Evolutionary conservation across 768 basidiomycete species (phyloP).

Genomic region (Paxillus involutus): DNA sequence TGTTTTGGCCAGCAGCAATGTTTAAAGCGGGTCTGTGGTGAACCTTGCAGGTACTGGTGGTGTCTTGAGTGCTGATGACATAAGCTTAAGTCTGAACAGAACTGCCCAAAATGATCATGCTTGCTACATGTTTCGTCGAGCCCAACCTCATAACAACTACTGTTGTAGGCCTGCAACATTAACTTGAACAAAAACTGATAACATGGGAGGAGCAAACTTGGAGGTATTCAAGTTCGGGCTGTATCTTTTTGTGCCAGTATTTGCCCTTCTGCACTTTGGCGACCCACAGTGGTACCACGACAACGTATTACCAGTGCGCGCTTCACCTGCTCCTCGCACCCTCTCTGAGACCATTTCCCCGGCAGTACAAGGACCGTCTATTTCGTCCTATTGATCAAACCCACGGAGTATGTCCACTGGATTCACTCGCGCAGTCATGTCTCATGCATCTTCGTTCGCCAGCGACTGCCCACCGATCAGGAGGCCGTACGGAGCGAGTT

Average conservation of each 20-base stretch:
- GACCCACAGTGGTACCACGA: conserved; percentile 84
- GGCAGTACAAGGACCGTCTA: conserved; percentile 69
- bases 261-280: conserved; percentile 80
- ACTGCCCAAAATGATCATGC: too few relatives aligned
- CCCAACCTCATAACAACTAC: too few relatives aligned
- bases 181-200: conserved; percentile 27
- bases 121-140: too few relatives aligned
- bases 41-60: too few relatives aligned
- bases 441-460: conserved; percentile 9
- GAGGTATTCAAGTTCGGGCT: conserved; percentile 89
- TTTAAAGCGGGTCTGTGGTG: too few relatives aligned
- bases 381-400: conserved; percentile 65
- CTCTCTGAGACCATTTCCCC: neutral
- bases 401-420: conserved; percentile 40
- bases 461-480: conserved; percentile 70
- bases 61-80: too few relatives aligned
- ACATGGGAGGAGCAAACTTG: conserved; percentile 76
- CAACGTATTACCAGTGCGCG: conserved; percentile 72
- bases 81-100: too few relatives aligned
- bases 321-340: neutral
- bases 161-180: too few relatives aligned
- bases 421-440: neutral
- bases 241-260: conserved; percentile 83
- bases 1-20: neutral
- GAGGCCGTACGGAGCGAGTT: conserved; percentile 65